Conservation (phyloP, 2,329 filamentous ascomycete genomes). For the Curvularia sp. region DNA sequence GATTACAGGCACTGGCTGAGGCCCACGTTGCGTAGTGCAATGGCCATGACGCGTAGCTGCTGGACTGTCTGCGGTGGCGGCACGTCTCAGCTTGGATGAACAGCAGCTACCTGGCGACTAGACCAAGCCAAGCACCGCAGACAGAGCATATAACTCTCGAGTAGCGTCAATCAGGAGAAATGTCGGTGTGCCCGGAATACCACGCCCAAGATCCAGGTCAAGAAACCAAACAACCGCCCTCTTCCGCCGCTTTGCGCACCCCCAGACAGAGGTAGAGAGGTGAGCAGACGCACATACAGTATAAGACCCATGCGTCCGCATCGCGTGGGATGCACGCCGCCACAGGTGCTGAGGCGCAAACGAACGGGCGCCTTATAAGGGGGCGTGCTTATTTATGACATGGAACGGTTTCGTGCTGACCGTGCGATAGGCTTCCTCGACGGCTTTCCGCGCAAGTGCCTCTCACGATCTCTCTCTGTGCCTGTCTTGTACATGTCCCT, state of each 20-base stretch:
- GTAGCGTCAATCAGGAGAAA: neutral
- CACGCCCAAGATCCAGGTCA: neutral
- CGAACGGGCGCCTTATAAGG: slow-evolving; percentile 17
- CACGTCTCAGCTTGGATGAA: slow-evolving; percentile 41
- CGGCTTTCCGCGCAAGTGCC: slow-evolving; percentile 31
- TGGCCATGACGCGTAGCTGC: slow-evolving; percentile 30
- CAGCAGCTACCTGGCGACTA: slow-evolving; percentile 32
- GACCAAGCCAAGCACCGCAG: slow-evolving; percentile 37
- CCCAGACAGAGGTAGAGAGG: slow-evolving; percentile 1
- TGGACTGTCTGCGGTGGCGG: slow-evolving; percentile 38
- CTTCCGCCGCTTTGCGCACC: neutral
- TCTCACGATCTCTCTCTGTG: slow-evolving; percentile 39
- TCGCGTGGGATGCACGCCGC: slow-evolving; percentile 10
- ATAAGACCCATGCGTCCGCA: slow-evolving; percentile 13
- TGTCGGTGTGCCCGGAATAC: neutral
- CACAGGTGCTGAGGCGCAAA: slow-evolving; percentile 18
- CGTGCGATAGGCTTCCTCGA: slow-evolving; percentile 36
- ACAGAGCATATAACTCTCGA: slow-evolving; percentile 4
- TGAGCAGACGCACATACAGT: slow-evolving; percentile 33
- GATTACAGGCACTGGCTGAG: slow-evolving; percentile 30
- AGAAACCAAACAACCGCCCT: neutral
- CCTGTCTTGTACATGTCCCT: slow-evolving; percentile 45
- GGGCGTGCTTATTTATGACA: slow-evolving; percentile 25
- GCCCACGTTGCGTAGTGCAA: slow-evolving; percentile 32
- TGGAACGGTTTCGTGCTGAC: slow-evolving; percentile 34